A percentile compares a stretch with the other conserved stretches of the same genome.
phyloP scores from a whole-genome alignment of 306 rosid genomes.

The Alnus rubra region DNA sequence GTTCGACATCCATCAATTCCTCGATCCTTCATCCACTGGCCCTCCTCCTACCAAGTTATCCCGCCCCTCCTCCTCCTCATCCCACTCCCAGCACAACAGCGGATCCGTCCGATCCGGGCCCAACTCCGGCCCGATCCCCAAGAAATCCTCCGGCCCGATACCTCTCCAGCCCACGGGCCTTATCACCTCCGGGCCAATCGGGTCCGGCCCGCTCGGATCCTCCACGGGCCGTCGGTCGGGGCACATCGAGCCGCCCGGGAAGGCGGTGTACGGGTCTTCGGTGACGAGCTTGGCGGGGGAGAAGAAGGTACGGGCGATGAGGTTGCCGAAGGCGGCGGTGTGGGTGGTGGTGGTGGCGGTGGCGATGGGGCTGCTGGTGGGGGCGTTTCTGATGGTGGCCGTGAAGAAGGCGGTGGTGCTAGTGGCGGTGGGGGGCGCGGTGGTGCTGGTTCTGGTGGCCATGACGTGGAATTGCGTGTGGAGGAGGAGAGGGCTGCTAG shows the following conservation, averaged over 20 bases:
- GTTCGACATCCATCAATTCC: slow-evolving; percentile 64
- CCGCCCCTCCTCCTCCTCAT: slow-evolving; percentile 66
- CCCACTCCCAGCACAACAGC: slow-evolving; percentile 70
- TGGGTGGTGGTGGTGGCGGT: slow-evolving; percentile 77
- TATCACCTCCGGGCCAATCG: slow-evolving; percentile 77
- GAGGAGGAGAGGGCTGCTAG: slow-evolving; percentile 68
- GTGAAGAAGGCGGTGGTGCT: slow-evolving; percentile 78
- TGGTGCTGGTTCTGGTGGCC: slow-evolving; percentile 52
- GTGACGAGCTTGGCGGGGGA: slow-evolving; percentile 69
- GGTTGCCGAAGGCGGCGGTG: slow-evolving; percentile 72
- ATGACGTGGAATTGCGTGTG: slow-evolving; percentile 67
- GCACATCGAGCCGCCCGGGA: slow-evolving; percentile 56
- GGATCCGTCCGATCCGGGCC: slow-evolving; percentile 88
- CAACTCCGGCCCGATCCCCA: slow-evolving; percentile 55
- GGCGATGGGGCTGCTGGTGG: slow-evolving; percentile 80
- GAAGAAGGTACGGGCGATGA: slow-evolving; percentile 62
- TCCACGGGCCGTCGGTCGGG: slow-evolving; percentile 50
- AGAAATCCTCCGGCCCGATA: slow-evolving; percentile 68
- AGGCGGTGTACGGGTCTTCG: slow-evolving; percentile 71
- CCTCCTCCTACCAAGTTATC: slow-evolving; percentile 45
- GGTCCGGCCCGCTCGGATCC: slow-evolving; percentile 58
- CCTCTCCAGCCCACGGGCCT: slow-evolving; percentile 67
- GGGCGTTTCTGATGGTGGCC: slow-evolving; percentile 86
- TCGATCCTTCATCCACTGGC: slow-evolving; percentile 29
- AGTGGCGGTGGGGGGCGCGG: slow-evolving; percentile 54